Percentiles rank a stretch among this genome's conserved stretches.
Evolutionary conservation across 1,284 basidiomycete species (phyloP).

Genomic region (Sanghuangporus baumii): DNA sequence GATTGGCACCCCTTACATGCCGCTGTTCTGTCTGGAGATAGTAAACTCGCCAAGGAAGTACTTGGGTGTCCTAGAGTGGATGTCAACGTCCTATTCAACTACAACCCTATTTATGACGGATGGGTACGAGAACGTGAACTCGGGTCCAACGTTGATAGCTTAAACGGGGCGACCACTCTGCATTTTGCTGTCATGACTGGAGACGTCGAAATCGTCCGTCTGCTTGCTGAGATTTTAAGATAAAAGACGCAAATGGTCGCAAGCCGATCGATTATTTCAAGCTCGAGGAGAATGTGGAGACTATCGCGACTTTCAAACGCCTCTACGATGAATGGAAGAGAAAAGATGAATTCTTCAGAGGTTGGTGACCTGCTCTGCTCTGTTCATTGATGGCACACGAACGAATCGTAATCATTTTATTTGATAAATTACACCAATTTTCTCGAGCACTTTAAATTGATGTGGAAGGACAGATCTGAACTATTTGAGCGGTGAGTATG

Average conservation of each 20-base stretch:
- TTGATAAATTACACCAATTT: background rate
- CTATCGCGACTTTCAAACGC: background rate
- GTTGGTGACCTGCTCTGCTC: background rate
- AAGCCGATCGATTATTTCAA: slow-evolving; percentile 9
- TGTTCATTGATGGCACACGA: background rate
- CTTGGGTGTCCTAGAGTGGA: background rate
- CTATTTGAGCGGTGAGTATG: background rate
- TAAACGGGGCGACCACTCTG: slow-evolving; percentile 1
- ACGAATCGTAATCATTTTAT: background rate
- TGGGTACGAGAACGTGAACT: background rate
- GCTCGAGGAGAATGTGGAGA: background rate
- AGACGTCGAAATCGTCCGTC: background rate
- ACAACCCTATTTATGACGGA: background rate
- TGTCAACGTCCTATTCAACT: background rate
- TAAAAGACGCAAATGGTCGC: background rate
- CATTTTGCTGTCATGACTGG: slow-evolving; percentile 12
- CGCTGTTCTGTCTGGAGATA: slow-evolving; percentile 4
- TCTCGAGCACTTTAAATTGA: background rate
- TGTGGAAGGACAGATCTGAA: background rate
- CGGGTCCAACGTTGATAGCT: background rate
- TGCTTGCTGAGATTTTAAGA: background rate
- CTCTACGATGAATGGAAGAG: background rate
- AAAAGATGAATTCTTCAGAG: background rate
- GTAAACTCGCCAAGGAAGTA: background rate
- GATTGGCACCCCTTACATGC: slow-evolving; percentile 2